A percentile compares a stretch with the other conserved stretches of the same genome.
These are phyloP conservation scores for Thermochaetoides thermophila DNA, from an alignment of 495 filamentous ascomycete genomes.

Conservation along the genomic window DNA sequence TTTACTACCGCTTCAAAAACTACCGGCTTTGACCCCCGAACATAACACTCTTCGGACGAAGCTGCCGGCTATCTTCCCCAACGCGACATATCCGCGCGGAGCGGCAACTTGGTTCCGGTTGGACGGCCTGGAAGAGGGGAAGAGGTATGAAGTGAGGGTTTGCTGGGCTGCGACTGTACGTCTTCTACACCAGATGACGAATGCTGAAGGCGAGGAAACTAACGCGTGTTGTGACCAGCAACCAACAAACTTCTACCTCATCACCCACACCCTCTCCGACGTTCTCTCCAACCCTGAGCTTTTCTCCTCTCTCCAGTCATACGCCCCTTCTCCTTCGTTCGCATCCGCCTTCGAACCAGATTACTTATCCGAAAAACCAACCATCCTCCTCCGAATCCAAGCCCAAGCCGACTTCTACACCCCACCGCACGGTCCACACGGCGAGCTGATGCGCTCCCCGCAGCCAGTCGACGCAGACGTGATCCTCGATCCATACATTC, in stretches of 20 bases:
- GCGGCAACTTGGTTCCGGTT: slow-evolving; percentile 69
- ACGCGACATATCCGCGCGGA: slow-evolving; percentile 35
- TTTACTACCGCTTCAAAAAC: slow-evolving; percentile 50
- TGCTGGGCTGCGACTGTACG: slow-evolving; percentile 86
- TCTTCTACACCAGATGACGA: not conserved
- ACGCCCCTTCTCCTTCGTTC: slow-evolving; percentile 36
- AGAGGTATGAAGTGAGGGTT: slow-evolving; percentile 81
- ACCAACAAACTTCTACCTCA: slow-evolving; percentile 69
- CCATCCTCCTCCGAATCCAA: slow-evolving; percentile 63
- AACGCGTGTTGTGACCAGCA: too few species aligned
- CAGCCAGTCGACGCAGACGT: slow-evolving; percentile 69
- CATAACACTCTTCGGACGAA: slow-evolving; percentile 40
- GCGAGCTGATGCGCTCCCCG: slow-evolving; percentile 58
- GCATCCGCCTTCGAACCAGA: not conserved
- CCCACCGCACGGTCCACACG: too few species aligned
- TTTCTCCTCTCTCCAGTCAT: slow-evolving; percentile 47
- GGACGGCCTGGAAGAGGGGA: slow-evolving; percentile 52
- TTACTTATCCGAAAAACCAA: slow-evolving; percentile 24
- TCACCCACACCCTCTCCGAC: slow-evolving; percentile 41
- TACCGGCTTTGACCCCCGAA: slow-evolving; percentile 37
- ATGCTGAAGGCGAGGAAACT: too few species aligned
- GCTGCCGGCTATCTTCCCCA: slow-evolving; percentile 54
- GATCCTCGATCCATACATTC: slow-evolving; percentile 74
- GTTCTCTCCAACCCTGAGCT: slow-evolving; percentile 46
- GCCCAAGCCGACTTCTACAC: slow-evolving; percentile 78